A percentile compares a stretch with the other conserved stretches of the same genome.
Evolutionary conservation across 164 flowering plant genomes (phyloP).

Genomic region (Amborella trichopoda): DNA sequence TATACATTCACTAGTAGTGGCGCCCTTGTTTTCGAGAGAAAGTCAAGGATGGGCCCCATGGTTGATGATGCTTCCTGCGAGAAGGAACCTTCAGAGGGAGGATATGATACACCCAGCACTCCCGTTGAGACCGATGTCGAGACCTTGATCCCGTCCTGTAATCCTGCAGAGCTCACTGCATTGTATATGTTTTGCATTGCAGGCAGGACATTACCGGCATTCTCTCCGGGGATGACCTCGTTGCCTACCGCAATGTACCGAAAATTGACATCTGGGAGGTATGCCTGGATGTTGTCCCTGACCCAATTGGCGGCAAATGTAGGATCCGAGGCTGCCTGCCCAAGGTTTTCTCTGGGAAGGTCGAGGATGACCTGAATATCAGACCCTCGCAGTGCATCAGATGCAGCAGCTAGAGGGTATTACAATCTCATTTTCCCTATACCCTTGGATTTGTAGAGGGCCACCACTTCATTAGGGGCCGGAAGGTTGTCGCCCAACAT

Average conservation of each 20-base stretch:
- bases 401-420: neutral
- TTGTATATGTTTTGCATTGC: conserved; percentile 19
- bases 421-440: conserved; percentile 5
- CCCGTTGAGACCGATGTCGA: conserved; percentile 18
- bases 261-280: conserved; percentile 1
- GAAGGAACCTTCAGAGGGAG: conserved; percentile 31
- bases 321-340: neutral
- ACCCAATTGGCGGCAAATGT: conserved; percentile 3
- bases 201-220: conserved; percentile 5
- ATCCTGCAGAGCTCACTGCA: neutral
- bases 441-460: conserved; percentile 2
- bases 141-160: conserved; percentile 10
- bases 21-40: conserved; percentile 7
- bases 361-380: conserved; percentile 5
- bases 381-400: conserved; percentile 3
- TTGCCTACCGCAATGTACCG: conserved; percentile 8
- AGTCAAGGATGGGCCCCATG: conserved; percentile 8
- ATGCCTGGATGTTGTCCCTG: neutral
- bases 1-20: conserved; percentile 28
- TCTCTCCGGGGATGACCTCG: conserved; percentile 9
- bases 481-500: neutral
- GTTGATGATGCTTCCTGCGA: neutral
- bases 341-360: conserved; percentile 1
- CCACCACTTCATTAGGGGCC: neutral
- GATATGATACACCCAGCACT: conserved; percentile 15